A percentile compares a stretch with the other conserved stretches of the same genome.
These are phyloP conservation scores for Fusarium sp. DNA, from an alignment of 2,329 filamentous ascomycete species.

Conservation along the genomic window DNA sequence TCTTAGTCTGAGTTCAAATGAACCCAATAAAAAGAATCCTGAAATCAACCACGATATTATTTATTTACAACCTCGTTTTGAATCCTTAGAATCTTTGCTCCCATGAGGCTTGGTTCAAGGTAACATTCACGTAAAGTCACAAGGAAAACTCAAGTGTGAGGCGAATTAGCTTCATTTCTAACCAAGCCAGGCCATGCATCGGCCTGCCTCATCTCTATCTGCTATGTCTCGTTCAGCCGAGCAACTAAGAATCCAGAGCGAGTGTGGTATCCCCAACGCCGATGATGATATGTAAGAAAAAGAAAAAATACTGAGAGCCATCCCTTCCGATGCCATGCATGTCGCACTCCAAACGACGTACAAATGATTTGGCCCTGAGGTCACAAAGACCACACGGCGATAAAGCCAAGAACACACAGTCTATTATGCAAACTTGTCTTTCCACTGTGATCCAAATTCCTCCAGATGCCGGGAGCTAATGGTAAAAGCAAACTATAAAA, in stretches of 20 bases:
- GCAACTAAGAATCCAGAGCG: constrained; percentile 29
- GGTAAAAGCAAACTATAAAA: constrained; percentile 8
- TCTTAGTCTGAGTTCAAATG: no score
- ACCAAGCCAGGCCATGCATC: constrained; percentile 18
- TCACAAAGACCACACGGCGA: constrained; percentile 18
- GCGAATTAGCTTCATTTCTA: constrained; percentile 50
- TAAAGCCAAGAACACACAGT: constrained; percentile 27
- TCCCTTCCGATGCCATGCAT: constrained; percentile 34
- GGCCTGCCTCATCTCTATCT: constrained; percentile 34
- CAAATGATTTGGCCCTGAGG: constrained; percentile 28
- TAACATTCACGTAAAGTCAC: neutral
- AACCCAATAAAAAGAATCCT: neutral
- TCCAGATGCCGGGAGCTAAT: constrained; percentile 32
- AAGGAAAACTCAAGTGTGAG: neutral
- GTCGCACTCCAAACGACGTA: constrained; percentile 37
- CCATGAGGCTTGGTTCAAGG: neutral
- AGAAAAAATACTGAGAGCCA: constrained; percentile 24
- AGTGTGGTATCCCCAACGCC: constrained; percentile 42
- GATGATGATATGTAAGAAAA: constrained; percentile 24
- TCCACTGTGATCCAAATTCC: constrained; percentile 27
- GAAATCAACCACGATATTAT: neutral
- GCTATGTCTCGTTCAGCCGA: constrained; percentile 14
- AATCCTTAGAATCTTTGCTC: neutral
- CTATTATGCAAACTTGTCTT: constrained; percentile 35
- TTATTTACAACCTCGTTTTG: no score